phyloP scores from a whole-genome alignment of 371 early-diverging fungal species.

The Vittaforma corneae region DNA sequence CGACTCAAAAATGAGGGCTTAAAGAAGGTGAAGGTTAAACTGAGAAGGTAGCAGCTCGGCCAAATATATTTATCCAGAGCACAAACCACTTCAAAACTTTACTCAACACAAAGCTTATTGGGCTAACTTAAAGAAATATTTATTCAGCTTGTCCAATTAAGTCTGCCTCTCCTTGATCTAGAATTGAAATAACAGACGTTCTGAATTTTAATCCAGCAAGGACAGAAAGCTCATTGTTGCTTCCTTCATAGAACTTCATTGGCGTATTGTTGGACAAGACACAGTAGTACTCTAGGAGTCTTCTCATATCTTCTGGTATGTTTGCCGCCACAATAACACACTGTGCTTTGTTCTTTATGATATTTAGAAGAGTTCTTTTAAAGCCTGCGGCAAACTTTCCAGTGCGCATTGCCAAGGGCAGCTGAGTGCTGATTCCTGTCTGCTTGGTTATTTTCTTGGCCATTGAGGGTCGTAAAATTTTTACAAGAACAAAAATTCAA shows the following conservation, averaged over 20 bases:
- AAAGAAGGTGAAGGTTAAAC: too few relatives aligned
- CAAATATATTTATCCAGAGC: too few relatives aligned
- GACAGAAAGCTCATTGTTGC: conserved; percentile 56
- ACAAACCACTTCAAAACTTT: too few relatives aligned
- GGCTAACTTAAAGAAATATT: too few relatives aligned
- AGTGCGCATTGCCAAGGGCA: conserved; percentile 59
- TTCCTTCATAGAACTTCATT: conserved; percentile 56
- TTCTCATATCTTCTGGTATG: conserved; percentile 52
- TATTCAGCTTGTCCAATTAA: too few relatives aligned
- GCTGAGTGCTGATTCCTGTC: conserved; percentile 41
- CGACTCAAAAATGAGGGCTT: too few relatives aligned
- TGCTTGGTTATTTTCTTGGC: conserved; percentile 18
- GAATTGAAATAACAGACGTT: conserved; percentile 57
- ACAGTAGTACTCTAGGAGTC: conserved; percentile 58
- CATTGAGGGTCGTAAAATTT: conserved; percentile 31
- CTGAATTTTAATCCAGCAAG: conserved; percentile 48
- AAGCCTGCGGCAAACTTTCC: conserved; percentile 58
- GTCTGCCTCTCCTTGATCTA: conserved; percentile 59
- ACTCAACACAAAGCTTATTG: too few relatives aligned
- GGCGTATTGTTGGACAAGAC: conserved; percentile 55
- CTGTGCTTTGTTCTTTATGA: conserved; percentile 53
- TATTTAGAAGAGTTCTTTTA: conserved; percentile 46
- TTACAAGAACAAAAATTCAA: conserved; percentile 6
- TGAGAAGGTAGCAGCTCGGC: too few relatives aligned
- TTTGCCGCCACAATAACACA: conserved; percentile 55